Conservation (phyloP, 1,284 basidiomycete genomes). For the Papiliotrema flavescens region DNA sequence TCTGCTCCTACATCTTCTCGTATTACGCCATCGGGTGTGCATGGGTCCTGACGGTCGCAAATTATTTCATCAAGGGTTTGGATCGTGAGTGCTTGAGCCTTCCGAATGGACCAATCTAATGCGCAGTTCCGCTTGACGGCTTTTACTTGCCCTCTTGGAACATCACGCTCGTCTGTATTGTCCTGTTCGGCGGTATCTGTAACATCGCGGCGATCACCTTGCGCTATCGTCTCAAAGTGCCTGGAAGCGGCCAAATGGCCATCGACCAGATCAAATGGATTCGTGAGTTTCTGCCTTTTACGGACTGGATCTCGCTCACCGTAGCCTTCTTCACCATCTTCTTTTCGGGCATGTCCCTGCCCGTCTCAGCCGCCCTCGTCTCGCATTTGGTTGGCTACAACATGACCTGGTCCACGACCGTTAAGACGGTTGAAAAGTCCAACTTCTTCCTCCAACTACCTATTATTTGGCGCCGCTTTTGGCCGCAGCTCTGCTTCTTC, state of each 20-base stretch:
- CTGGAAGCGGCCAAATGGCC: conserved; percentile 56
- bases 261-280: conserved; percentile 67
- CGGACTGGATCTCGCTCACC: neutral
- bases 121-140: conserved; percentile 57
- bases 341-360: conserved; percentile 72
- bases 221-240: conserved; percentile 69
- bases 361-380: conserved; percentile 68
- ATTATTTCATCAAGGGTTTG: conserved; percentile 69
- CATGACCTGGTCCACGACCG: conserved; percentile 63
- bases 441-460: conserved; percentile 88
- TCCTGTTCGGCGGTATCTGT: conserved; percentile 70
- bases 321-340: conserved; percentile 67
- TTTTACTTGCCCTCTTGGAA: conserved; percentile 52
- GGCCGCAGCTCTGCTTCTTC: conserved; percentile 60
- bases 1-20: conserved; percentile 69
- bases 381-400: conserved; percentile 78
- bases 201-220: conserved; percentile 67
- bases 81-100: conserved; percentile 23
- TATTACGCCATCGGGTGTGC: conserved; percentile 77
- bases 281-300: conserved; percentile 19
- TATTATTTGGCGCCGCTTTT: conserved; percentile 69
- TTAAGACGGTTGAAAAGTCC: conserved; percentile 71
- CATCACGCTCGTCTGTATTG: conserved; percentile 59
- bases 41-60: conserved; percentile 61
- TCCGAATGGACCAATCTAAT: neutral